Conservation (phyloP, 768 basidiomycete genomes). For the Kwoniella sp. region DNA sequence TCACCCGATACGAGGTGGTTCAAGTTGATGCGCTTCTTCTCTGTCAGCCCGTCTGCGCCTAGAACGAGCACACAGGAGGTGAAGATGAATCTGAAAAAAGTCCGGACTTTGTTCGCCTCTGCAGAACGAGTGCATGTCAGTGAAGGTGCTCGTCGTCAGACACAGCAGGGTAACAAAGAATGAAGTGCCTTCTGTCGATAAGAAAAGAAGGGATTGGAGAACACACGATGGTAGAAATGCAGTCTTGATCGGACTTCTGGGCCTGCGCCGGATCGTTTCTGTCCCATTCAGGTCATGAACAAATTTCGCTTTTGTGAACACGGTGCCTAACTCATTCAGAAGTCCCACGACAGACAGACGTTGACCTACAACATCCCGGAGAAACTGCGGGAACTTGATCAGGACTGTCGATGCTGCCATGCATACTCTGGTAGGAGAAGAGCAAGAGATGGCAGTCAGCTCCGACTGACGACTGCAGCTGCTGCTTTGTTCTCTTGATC, state of each 20-base stretch:
- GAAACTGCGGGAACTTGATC: conserved; percentile 37
- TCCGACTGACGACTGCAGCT: not conserved
- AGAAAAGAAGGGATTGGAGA: not conserved
- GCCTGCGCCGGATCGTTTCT: conserved; percentile 42
- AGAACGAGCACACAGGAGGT: conserved; percentile 18
- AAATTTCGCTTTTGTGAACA: no score
- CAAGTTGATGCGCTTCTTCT: conserved; percentile 26
- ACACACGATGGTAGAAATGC: conserved; percentile 42
- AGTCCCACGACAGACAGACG: not conserved
- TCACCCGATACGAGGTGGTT: conserved; percentile 21
- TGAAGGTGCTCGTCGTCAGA: not conserved
- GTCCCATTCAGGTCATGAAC: not conserved
- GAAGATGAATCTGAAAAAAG: conserved; percentile 38
- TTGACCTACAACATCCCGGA: conserved; percentile 35
- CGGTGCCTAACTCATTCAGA: no score
- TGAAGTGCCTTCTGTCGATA: not conserved
- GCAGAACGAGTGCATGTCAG: not conserved
- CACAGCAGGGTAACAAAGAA: not conserved
- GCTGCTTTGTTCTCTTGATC: no score
- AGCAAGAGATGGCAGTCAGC: not conserved
- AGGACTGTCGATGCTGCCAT: conserved; percentile 29
- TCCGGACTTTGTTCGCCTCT: conserved; percentile 44
- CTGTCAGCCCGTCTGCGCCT: conserved; percentile 38
- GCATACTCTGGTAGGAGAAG: conserved; percentile 21
- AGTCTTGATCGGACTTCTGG: conserved; percentile 44